Conservation (phyloP, 805 yeast species). For the Zygotorulaspora florentina region DNA sequence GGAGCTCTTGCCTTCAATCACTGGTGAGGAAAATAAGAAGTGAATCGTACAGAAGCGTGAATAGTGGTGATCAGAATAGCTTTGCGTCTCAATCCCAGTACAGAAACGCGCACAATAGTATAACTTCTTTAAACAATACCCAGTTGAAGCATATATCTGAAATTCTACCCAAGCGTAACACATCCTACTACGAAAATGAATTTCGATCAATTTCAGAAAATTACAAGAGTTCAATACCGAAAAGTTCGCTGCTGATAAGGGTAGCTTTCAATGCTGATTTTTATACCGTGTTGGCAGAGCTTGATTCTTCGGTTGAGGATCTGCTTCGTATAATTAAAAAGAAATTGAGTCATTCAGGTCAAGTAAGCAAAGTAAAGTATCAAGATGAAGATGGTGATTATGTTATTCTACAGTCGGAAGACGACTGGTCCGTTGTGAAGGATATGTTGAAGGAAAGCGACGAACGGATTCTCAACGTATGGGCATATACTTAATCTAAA, state of each 20-base stretch:
- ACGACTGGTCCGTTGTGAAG: constrained; percentile 82
- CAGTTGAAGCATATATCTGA: constrained; percentile 30
- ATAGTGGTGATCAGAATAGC: constrained; percentile 27
- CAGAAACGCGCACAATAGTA: constrained; percentile 28
- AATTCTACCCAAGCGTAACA: constrained; percentile 24
- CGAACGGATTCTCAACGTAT: constrained; percentile 44
- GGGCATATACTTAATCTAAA: constrained; percentile 35
- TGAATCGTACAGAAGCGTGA: constrained; percentile 31
- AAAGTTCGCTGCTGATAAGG: constrained; percentile 38
- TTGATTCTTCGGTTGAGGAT: constrained; percentile 46
- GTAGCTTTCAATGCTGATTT: constrained; percentile 46
- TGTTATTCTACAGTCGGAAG: constrained; percentile 78
- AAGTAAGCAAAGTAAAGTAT: constrained; percentile 57
- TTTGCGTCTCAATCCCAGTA: constrained; percentile 23
- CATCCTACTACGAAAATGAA: constrained; percentile 31
- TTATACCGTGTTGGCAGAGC: constrained; percentile 62
- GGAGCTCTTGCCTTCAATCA: constrained; percentile 64
- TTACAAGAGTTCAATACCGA: constrained; percentile 38
- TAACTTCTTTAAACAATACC: constrained; percentile 23
- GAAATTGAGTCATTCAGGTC: constrained; percentile 53
- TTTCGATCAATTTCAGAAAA: constrained; percentile 40
- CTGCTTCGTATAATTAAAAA: constrained; percentile 55
- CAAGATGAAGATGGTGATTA: constrained; percentile 95
- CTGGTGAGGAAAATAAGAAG: constrained; percentile 32
- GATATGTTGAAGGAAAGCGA: constrained; percentile 57